Base-by-base conservation (phyloP, 148 eudicot genomes). In the Polygonum maritimum region DNA sequence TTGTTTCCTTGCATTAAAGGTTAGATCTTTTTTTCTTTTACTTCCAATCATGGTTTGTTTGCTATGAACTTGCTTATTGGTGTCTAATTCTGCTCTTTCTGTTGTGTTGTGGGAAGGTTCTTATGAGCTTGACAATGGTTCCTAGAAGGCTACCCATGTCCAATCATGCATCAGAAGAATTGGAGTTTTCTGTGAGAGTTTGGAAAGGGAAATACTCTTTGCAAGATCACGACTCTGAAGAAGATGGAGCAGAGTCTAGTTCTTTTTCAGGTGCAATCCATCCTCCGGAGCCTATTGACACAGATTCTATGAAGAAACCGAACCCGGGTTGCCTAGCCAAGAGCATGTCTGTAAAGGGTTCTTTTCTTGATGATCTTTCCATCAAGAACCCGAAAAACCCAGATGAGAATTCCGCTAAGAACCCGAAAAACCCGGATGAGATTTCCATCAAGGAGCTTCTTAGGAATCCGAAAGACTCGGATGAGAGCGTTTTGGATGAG, bases 281-380 rank as follows among this genome's bases (percentile, higher is more conserved):
- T 15, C 78, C 78, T 40, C 71, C 78, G 12, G 78, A 76, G 52
- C 78, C 78, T 47, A 15, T 76, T 15, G 78, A 76, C 16, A 40
- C 54, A 0, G 78, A 76, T 26, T 62, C 33, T n/a, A 60, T 44
- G 47, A 44, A 44, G 47, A 44, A 44, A 44, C 47, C 45, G 62
- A 26, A 10, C 54, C 78, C 78, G 54, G 1, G 62, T 76, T 45
- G 71, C 47, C 9, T 44, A 44, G 71, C n/a, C 78, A 76, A 45
- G 78, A 76, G 70, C 16, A 71, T 38, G 10, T 44, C 47, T 57
- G 63, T 57, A n/a, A 76, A 60, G 71, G 78, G 78, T 44, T 54
- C 78, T n/a, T 76, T 62, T 44, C 71, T 58, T 40, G 78, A 76
- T 45, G 78, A 76, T 76, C 71, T 76, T 38, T 62, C 71, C 49